Base-by-base conservation (phyloP, 352 stramenopile species). In the Phytophthora hybrid region DNA sequence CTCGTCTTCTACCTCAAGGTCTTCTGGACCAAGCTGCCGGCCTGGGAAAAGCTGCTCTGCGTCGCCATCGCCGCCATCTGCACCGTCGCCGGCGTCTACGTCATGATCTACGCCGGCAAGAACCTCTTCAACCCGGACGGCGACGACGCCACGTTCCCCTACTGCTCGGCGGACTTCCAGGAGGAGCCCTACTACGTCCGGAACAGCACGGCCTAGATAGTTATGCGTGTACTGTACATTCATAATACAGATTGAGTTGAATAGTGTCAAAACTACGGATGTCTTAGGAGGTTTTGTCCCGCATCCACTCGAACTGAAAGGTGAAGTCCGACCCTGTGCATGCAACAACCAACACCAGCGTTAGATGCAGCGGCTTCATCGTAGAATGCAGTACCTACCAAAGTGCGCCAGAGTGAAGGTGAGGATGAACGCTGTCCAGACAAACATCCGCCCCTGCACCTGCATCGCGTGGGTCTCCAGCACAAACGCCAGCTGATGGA, bases 161-260 rank as follows among this genome's bases (percentile, higher is more conserved):
- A 88, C 71, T 93, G 87, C 66, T 63, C 82, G 16, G 69, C 69
- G 3, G 77, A 79, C 29, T 87, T 75, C 69, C 72, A 90, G 57
- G 59, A 81, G 10, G 57, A 94, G 32, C 80, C 87, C 55, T 93
- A 93, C 49, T 91, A 87, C 63, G 79, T 85, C 32, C 23, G 71
- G 54, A 69, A 76, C 44, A 59, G 23, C 16, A 73, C 56, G 9
- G 53, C 21, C 26, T 70, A 61, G 5, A 7, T 31, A 31, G 29
- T 31, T 31, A 7, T 31, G 29, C 29, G 29, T 31, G 29, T 31
- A n/a, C n/a, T n/a, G n/a, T n/a, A n/a, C n/a, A n/a, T 31, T 31
- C 29, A 31, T 31, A 31, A 7, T 31, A 31, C 4, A 31, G 29
- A 7, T 5, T 31, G 29, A 4, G 29, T 31, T 31, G 29, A 31